Evolutionary conservation across 306 rosid genomes (phyloP).

Genomic region (Malus sieversii): DNA sequence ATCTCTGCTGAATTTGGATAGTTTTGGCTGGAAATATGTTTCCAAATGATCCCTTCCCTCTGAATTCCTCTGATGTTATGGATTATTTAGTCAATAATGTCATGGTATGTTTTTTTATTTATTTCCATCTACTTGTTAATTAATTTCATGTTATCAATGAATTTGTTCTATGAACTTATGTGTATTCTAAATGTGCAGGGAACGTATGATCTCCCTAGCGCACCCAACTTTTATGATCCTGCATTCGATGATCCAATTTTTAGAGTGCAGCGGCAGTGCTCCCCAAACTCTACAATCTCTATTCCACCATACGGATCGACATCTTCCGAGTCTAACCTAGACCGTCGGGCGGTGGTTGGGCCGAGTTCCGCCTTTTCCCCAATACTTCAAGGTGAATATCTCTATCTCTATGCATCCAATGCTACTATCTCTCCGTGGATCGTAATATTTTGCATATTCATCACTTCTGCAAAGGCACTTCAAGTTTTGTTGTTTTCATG

Average conservation of each 20-base stretch:
- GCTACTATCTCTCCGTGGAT: no score
- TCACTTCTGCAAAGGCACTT: neutral
- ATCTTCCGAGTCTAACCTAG: neutral
- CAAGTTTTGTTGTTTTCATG: neutral
- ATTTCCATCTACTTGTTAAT: no score
- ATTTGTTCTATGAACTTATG: no score
- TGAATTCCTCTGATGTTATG: conserved; percentile 26
- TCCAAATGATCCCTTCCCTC: conserved; percentile 13
- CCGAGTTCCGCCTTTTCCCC: no score
- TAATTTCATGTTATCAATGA: no score
- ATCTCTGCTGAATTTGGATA: conserved; percentile 6
- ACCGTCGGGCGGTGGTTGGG: no score
- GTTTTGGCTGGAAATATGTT: conserved; percentile 54
- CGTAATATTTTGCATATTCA: conserved; percentile 15
- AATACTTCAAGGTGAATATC: no score
- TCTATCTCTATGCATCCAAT: no score
- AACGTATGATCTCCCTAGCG: conserved; percentile 17
- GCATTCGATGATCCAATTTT: conserved; percentile 48
- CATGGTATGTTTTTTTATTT: conserved; percentile 34
- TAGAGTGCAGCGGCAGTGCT: conserved; percentile 55
- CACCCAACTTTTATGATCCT: conserved; percentile 52
- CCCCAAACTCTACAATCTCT: conserved; percentile 42
- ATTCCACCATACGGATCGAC: conserved; percentile 2
- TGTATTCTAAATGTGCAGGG: conserved; percentile 43
- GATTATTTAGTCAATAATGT: conserved; percentile 43